Evolutionary conservation across 2,329 filamentous ascomycete genomes (phyloP), one percentile per base, ranked within the genome.

Genomic region (Colletotrichum phormii): DNA sequence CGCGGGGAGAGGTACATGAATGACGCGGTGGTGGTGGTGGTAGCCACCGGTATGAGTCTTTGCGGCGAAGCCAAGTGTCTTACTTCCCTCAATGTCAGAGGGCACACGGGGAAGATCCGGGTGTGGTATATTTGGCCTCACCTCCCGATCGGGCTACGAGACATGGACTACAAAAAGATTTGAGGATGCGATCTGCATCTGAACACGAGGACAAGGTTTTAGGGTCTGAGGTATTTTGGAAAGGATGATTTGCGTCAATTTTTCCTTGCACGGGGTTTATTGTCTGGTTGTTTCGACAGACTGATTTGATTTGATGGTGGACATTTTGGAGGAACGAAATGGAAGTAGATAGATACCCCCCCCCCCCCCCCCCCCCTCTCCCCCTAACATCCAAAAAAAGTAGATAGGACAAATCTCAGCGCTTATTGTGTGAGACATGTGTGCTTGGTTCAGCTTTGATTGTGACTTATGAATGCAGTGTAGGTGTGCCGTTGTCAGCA

Each of bases 321-420:
- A 49, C 18, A 49, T 22, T 22, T 49, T n/a, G 42, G 24, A 63
- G 46, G 24, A n/a, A 54, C 18, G 26, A 9, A n/a, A 15, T 5
- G 29, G 6, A 13, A 24, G 24, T 18, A 64, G 49, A 55, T 55
- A n/a, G 51, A 37, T 29, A 29, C 31, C 62, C 42, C 6, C 42
- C 42, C 42, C 42, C 42, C 37, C 42, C 42, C 0, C 33, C 33
- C 33, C 33, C 33, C 35, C 35, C 26, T 29, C 26, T 29, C 26
- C 26, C 26, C 26, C 26, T 1, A 29, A 29, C 26, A 29, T 29
- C 26, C 26, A 29, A 29, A 8, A 35, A 24, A 29, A 31, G 22
- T 42, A 64, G 31, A 55, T 64, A 55, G 62, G 7, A 55, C 6
- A 9, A 64, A 55, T 46, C 51, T 42, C 62, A 64, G 22, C 33